Conservation (phyloP, 495 filamentous ascomycete genomes). For the Lasiosphaeria hispida region DNA sequence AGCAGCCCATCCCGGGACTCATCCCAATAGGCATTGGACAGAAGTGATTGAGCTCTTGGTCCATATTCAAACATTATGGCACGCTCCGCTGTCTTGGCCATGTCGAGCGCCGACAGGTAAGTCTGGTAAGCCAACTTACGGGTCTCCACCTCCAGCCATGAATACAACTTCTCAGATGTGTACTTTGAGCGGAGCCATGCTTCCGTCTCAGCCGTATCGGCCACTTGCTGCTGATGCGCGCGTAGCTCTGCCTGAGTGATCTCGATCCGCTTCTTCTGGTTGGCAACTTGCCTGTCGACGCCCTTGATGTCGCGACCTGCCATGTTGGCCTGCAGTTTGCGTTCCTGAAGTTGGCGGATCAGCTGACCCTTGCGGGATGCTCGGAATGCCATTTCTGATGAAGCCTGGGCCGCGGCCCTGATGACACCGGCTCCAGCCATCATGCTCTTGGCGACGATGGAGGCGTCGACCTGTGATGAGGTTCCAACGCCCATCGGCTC, state of each 20-base stretch:
- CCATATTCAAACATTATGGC: slow-evolving; percentile 24
- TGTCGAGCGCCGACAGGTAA: slow-evolving; percentile 21
- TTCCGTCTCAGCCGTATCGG: slow-evolving; percentile 15
- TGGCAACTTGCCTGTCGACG: slow-evolving; percentile 34
- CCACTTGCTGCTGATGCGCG: slow-evolving; percentile 18
- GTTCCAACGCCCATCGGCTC: too few relatives aligned
- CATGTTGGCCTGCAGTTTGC: slow-evolving; percentile 26
- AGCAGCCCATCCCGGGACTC: not conserved
- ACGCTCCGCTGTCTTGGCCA: slow-evolving; percentile 24
- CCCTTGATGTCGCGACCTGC: slow-evolving; percentile 30
- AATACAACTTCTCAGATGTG: slow-evolving; percentile 33
- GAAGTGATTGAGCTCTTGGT: not conserved
- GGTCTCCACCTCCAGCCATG: slow-evolving; percentile 23
- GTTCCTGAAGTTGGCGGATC: slow-evolving; percentile 27
- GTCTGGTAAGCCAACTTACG: slow-evolving; percentile 17
- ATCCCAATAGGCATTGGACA: slow-evolving; percentile 8
- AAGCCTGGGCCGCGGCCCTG: too few relatives aligned
- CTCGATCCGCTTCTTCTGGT: slow-evolving; percentile 15
- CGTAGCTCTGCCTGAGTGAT: slow-evolving; percentile 19
- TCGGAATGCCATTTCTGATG: not conserved
- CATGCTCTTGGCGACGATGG: not conserved
- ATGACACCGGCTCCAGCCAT: not conserved
- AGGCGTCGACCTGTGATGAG: too few relatives aligned
- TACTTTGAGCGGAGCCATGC: slow-evolving; percentile 33
- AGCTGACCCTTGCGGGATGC: not conserved